Percentiles rank a stretch among this genome's conserved stretches.
phyloP scores from a whole-genome alignment of 495 filamentous ascomycete genomes.

The Immersiella caudata region DNA sequence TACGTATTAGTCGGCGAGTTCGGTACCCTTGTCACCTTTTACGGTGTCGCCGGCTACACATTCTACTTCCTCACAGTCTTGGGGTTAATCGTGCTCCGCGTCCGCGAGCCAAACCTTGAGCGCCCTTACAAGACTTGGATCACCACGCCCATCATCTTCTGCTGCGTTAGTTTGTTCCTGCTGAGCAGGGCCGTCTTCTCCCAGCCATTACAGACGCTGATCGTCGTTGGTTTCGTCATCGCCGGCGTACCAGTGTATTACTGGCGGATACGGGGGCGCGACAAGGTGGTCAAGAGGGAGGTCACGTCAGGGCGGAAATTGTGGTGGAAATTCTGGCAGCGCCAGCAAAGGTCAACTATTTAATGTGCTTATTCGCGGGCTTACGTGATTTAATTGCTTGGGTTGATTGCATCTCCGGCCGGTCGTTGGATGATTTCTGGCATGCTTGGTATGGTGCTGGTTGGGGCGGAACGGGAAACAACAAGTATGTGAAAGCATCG shows the following conservation, averaged over 20 bases:
- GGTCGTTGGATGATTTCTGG: slow-evolving; percentile 3
- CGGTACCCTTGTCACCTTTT: slow-evolving; percentile 88
- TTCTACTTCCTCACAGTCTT: slow-evolving; percentile 97
- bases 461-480: neutral
- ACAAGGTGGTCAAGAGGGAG: slow-evolving; percentile 45
- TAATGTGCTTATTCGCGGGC: neutral
- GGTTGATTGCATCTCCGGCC: neutral
- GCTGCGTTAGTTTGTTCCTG: slow-evolving; percentile 93
- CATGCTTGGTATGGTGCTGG: neutral
- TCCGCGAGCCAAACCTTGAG: slow-evolving; percentile 86
- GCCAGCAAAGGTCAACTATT: slow-evolving; percentile 28
- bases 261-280: slow-evolving; percentile 71
- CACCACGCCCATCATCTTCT: slow-evolving; percentile 94
- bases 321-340: slow-evolving; percentile 53
- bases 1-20: slow-evolving; percentile 92
- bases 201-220: slow-evolving; percentile 83
- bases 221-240: slow-evolving; percentile 80
- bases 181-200: slow-evolving; percentile 85
- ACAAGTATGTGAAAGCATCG: neutral
- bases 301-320: slow-evolving; percentile 23
- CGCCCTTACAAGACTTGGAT: slow-evolving; percentile 95
- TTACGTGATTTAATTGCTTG: neutral
- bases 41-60: slow-evolving; percentile 92
- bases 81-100: slow-evolving; percentile 84
- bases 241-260: slow-evolving; percentile 86